These are phyloP conservation scores for Syncephalastrum racemosum DNA, from an alignment of 371 early-diverging fungal species.

Conservation along the genomic window DNA sequence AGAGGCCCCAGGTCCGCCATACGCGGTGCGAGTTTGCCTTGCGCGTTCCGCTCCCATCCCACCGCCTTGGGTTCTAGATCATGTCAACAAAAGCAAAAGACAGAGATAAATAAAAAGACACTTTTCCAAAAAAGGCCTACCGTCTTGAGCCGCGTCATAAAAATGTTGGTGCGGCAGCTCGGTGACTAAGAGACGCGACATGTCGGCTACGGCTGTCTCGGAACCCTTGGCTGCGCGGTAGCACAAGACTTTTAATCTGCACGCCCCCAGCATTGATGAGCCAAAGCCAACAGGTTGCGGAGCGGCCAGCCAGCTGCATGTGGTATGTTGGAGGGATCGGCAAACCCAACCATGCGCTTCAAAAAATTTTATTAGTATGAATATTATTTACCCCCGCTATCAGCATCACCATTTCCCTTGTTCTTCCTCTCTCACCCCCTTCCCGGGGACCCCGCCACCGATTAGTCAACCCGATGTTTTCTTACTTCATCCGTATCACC, in stretches of 20 bases:
- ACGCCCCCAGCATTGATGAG: constrained; percentile 37
- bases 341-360: constrained; percentile 68
- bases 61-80: constrained; percentile 56
- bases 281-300: constrained; percentile 76
- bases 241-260: constrained; percentile 64
- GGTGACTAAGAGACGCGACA: constrained; percentile 17
- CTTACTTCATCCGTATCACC: constrained; percentile 13
- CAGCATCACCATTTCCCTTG: not conserved
- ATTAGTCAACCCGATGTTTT: not conserved
- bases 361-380: not conserved
- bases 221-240: constrained; percentile 60
- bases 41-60: constrained; percentile 91
- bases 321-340: constrained; percentile 76
- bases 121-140: not conserved
- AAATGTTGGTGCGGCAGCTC: constrained; percentile 17
- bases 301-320: constrained; percentile 87
- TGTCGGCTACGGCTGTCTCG: constrained; percentile 7
- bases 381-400: not conserved
- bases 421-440: not conserved
- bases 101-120: constrained; percentile 1
- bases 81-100: constrained; percentile 7
- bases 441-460: no score
- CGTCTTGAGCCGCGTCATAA: not conserved
- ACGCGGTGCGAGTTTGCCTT: constrained; percentile 82
- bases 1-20: constrained; percentile 80